Conservation (phyloP, 1,284 basidiomycete genomes). For the Lignosus rhinocerotis region DNA sequence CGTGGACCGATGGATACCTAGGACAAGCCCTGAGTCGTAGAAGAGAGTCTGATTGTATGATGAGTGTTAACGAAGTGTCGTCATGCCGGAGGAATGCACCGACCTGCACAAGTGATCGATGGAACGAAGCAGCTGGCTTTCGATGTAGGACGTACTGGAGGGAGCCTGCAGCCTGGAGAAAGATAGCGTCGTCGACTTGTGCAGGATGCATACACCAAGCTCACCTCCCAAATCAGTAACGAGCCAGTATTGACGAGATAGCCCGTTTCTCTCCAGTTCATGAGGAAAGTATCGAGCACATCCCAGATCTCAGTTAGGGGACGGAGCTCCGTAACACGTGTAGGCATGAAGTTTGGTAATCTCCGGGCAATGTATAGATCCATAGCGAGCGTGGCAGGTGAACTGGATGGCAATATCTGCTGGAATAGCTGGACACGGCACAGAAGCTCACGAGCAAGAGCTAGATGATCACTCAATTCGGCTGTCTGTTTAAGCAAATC, state of each 20-base stretch:
- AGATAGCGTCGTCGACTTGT: neutral
- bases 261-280: conserved; percentile 57
- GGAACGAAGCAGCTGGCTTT: conserved; percentile 48
- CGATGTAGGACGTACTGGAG: conserved; percentile 45
- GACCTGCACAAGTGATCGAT: conserved; percentile 65
- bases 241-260: conserved; percentile 45
- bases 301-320: conserved; percentile 54
- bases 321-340: conserved; percentile 60
- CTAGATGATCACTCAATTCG: conserved; percentile 40
- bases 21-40: conserved; percentile 56
- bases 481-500: conserved; percentile 38
- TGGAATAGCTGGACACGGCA: conserved; percentile 40
- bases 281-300: conserved; percentile 49
- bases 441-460: conserved; percentile 44
- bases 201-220: conserved; percentile 2
- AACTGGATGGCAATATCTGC: conserved; percentile 40
- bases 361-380: conserved; percentile 71
- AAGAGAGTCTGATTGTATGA: conserved; percentile 50
- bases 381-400: conserved; percentile 58
- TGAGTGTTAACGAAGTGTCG: neutral
- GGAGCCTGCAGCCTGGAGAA: conserved; percentile 49
- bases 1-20: conserved; percentile 48
- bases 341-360: conserved; percentile 74
- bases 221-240: conserved; percentile 65
- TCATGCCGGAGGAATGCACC: conserved; percentile 9